A percentile compares a stretch with the other conserved stretches of the same genome.
These are phyloP conservation scores for Ceratobasidium sp. DNA, from an alignment of 1,284 basidiomycete species.

Conservation along the genomic window DNA sequence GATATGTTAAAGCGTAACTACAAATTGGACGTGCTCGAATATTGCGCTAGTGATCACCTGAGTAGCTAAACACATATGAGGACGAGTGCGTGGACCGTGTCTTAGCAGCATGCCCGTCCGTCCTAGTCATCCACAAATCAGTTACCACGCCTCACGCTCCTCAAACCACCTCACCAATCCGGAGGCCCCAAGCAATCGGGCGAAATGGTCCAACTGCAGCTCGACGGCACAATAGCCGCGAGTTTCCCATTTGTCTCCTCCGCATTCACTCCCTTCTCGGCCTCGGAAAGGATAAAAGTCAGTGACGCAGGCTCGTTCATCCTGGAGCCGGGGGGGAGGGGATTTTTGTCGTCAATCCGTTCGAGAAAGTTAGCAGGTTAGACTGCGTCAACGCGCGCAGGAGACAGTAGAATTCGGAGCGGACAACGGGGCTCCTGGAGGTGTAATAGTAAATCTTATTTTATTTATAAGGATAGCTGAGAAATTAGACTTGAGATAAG, in stretches of 20 bases:
- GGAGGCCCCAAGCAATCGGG: conserved; percentile 69
- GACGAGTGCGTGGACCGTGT: neutral
- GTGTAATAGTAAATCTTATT: conserved; percentile 68
- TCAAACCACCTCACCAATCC: conserved; percentile 62
- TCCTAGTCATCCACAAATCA: too few species aligned
- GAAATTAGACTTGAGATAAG: too few species aligned
- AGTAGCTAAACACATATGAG: neutral
- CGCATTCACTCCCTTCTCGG: conserved; percentile 50
- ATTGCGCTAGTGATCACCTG: conserved; percentile 28
- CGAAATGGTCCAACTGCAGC: conserved; percentile 66
- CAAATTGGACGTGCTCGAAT: conserved; percentile 39
- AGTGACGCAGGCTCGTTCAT: too few species aligned
- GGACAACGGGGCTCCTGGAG: conserved; percentile 61
- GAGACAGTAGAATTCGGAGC: conserved; percentile 66
- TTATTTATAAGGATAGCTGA: conserved; percentile 69
- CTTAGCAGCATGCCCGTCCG: conserved; percentile 67
- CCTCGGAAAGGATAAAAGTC: too few species aligned
- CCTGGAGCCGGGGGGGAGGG: too few species aligned
- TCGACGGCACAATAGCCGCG: conserved; percentile 59
- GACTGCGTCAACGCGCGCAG: conserved; percentile 6
- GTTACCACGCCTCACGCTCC: too few species aligned
- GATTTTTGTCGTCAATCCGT: conserved; percentile 51
- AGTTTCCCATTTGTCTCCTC: conserved; percentile 49
- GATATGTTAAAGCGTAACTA: too few species aligned
- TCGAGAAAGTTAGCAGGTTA: conserved; percentile 34